Evolutionary conservation across 148 eudicot species (phyloP), one percentile per base, ranked within the genome.

Genomic region (Talinum fruticosum): DNA sequence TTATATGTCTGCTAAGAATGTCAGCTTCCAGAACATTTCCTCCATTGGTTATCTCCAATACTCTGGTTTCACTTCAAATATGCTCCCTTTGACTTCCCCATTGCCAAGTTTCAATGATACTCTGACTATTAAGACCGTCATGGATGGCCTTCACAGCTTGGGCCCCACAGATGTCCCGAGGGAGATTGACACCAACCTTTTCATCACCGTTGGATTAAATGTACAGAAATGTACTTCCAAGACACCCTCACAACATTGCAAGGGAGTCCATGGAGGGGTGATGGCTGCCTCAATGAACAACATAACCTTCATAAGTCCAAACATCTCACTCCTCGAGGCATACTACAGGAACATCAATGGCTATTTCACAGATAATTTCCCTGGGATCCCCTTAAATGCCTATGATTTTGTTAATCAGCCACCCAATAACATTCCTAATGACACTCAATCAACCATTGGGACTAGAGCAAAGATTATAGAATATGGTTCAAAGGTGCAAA

Each of bases 251-350:
- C 72, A 80, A 73, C 82, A 84, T 71, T 90, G 93, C 75, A 82
- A 79, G 61, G 93, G 87, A 14, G 0, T 35, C 29, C 81, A 88
- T 49, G 88, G 87, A 41, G 90, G 90, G 32, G 84, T 86, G 54
- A 83, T 90, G 88, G 90, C 92, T 1, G 92, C 94, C 65, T 87
- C 89, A 12, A 87, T 90, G 93, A 90, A 88, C 71, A 90, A 88
- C 74, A 78, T 88, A 68, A 90, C 85, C 73, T 90, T 90, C 69
- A 33, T 81, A 68, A 83, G 14, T 67, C 93, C 93, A 34, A 85
- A 72, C n/a, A 78, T 88, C 73, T 85, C 89, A 2, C 81, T 90
- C 18, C 84, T 90, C 1, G 87, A 90, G 78, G 93, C 93, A 70
- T 90, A 90, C 78, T 87, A 88, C 71, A 51, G 67, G 66, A 86